These are phyloP conservation scores for Rosa hybrid DNA, from an alignment of 331 rosid species.

Conservation along the genomic window DNA sequence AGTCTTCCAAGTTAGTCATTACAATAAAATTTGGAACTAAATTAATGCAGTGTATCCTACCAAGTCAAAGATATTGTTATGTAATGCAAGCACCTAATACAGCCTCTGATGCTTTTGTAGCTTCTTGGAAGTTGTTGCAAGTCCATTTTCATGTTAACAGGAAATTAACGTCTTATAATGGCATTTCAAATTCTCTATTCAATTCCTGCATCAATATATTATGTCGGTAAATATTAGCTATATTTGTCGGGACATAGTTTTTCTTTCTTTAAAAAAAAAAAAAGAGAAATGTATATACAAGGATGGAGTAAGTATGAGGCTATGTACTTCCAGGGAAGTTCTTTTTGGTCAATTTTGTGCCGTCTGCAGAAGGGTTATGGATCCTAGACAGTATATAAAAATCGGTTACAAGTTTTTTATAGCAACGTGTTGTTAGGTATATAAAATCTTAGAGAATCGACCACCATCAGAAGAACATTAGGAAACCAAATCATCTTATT, in stretches of 20 bases:
- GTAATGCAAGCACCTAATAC: constrained; percentile 19
- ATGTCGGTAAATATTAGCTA: not conserved
- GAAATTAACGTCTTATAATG: constrained; percentile 30
- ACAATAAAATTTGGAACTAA: constrained; percentile 4
- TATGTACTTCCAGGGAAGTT: not conserved
- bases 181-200: constrained; percentile 26
- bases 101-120: constrained; percentile 27
- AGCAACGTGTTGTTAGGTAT: not conserved
- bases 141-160: constrained; percentile 25
- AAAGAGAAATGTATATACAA: not conserved
- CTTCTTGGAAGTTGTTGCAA: constrained; percentile 37
- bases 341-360: constrained; percentile 4
- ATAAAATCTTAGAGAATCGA: not conserved
- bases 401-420: not conserved
- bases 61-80: constrained; percentile 34
- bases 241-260: not conserved
- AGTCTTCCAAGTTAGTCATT: constrained; percentile 32
- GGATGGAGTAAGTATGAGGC: not conserved
- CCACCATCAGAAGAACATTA: not conserved
- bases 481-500: not conserved
- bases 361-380: not conserved
- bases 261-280: too few species aligned
- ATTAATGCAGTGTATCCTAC: constrained; percentile 30
- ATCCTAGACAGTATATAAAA: not conserved
- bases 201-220: not conserved